Base-by-base conservation (phyloP, 768 basidiomycete species). In the Pulveroboletus sp. region DNA sequence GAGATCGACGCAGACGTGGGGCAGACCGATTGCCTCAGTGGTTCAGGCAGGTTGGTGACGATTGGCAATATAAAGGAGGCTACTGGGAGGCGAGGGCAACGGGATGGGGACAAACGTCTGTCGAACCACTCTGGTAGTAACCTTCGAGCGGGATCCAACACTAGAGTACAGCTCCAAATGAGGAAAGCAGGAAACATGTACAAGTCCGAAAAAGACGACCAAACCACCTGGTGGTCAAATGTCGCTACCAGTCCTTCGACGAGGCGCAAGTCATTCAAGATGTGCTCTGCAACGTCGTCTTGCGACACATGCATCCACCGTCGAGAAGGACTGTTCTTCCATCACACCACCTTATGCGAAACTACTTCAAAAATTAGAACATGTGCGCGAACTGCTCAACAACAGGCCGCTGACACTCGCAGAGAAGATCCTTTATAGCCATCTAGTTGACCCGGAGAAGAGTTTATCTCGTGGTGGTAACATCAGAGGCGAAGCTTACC, bases 391-490 rank as follows among this genome's bases (percentile, higher is more conserved):
- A 47, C 69, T 88, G 38, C 76, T 98, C 48, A 71, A 76, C 57
- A 75, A 82, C 57, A 76, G 85, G 46, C 94, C 93, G 31, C 72
- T 99, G 47, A 92, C 93, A 3, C 76, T 99, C n/a, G 87, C 94
- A 19, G 96, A 99, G 71, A 99, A 99, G 77, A 94, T 98, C 36
- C 76, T 99, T 26, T 98, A 96, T 71, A 86, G 90, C 60, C 96
- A 99, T 70, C 73, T 97, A 47, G 71, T 81, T 54, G 80, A 95
- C 58, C 90, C 91, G 5, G 80, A 85, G 49, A 81, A 83, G 60
- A 82, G 74, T 46, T 70, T 94, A 40, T 77, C 78, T 30, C 70
- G 78, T 38, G 80, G 80, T 24, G 80, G 82, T 26, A 83, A 78
- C 56, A 76, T 92, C 34, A 77, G 94, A 59, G 95, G 94, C 17